Evolutionary conservation across 2,329 filamentous ascomycete genomes (phyloP), one percentile per base, ranked within the genome.

Genomic region (Clarireedia paspali): DNA sequence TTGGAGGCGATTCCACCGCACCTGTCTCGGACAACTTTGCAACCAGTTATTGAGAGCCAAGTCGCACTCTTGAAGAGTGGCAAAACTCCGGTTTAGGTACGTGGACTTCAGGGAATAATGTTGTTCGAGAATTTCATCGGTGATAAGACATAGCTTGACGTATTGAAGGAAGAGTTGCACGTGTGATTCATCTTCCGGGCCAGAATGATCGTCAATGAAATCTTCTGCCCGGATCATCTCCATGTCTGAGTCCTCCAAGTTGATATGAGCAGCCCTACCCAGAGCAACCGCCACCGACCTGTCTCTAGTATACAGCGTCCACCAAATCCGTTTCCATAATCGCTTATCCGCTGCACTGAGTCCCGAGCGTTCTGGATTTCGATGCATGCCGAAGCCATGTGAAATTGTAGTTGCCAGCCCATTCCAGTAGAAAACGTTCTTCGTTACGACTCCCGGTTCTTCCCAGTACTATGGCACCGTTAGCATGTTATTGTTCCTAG

Each of bases 361-460:
- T 70, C 97, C 92, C 1, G 94, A 97, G 20, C 84, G 83, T 72
- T 97, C 92, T 50, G 97, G 92, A 63, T 89, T 95, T 67, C 94
- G 82, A 71, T 97, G 92, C 92, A 97, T 97, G 48, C 92, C 92
- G 4, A 91, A 96, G 15, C 94, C 94, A 69, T 97, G 92, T 4
- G 92, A 92, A 40, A 97, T 91, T 48, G 96, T 91, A 48, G 91
- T 95, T 47, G 92, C 92, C 47, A 96, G 91, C 60, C 92, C 81
- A 56, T 87, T 96, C 92, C 92, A 97, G 75, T 97, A 97, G 69
- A 97, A 97, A n/a, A 97, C 92, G 65, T 97, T 97, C 70, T 96
- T 96, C 5, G 94, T 97, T 23, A 97, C 92, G 72, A 97, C 92
- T 74, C 97, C 92, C 6, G 92, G 92, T 0, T 91, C 92, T 74